Percentiles rank a stretch among this genome's conserved stretches.
Conservation (phyloP, 352 stramenopile genomes). For the Phytophthora brassicae region DNA sequence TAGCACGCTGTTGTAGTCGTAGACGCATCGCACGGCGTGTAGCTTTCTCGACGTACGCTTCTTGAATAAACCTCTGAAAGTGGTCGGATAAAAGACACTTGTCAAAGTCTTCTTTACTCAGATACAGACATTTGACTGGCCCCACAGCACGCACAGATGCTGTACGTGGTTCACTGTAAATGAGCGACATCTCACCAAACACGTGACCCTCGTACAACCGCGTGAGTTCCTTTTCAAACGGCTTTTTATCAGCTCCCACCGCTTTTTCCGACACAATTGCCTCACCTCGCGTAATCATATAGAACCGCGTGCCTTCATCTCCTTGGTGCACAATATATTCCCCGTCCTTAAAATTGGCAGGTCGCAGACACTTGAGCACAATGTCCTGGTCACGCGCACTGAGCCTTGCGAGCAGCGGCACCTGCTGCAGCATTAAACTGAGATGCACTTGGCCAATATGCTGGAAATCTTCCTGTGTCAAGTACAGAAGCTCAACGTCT, state of each 20-base stretch:
- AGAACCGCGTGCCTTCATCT: slow-evolving; percentile 86
- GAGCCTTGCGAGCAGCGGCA: slow-evolving; percentile 72
- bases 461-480: slow-evolving; percentile 88
- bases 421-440: slow-evolving; percentile 88
- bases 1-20: slow-evolving; percentile 62
- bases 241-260: slow-evolving; percentile 36
- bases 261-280: slow-evolving; percentile 80
- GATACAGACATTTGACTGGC: slow-evolving; percentile 83
- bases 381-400: slow-evolving; percentile 79
- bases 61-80: slow-evolving; percentile 87
- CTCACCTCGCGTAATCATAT: slow-evolving; percentile 89
- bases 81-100: slow-evolving; percentile 80
- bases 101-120: slow-evolving; percentile 89
- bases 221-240: slow-evolving; percentile 78
- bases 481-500: slow-evolving; percentile 80
- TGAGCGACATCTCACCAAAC: slow-evolving; percentile 88
- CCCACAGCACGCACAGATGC: slow-evolving; percentile 78
- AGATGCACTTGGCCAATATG: slow-evolving; percentile 85
- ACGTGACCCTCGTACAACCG: slow-evolving; percentile 87
- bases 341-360: slow-evolving; percentile 81
- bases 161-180: slow-evolving; percentile 86
- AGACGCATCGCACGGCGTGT: slow-evolving; percentile 81
- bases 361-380: slow-evolving; percentile 77
- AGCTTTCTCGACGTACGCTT: slow-evolving; percentile 86
- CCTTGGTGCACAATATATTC: slow-evolving; percentile 91